phyloP scores from a whole-genome alignment of 164 flowering plant genomes.

The Vitis vinifera region DNA sequence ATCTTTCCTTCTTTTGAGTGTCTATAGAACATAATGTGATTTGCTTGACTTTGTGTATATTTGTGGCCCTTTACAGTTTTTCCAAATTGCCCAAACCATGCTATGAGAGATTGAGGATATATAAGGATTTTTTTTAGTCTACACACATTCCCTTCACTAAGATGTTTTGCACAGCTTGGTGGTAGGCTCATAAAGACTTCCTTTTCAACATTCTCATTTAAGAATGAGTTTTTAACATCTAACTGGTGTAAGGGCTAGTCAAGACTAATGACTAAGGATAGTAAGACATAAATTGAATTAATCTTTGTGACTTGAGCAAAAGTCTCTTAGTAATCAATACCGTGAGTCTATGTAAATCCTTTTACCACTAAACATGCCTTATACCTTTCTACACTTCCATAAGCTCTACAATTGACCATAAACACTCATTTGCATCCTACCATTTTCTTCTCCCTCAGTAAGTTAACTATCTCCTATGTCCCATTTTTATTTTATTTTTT shows the following conservation, averaged over 20 bases:
- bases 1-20: neutral
- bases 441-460: neutral
- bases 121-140: neutral
- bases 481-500: too few relatives aligned
- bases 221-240: too few relatives aligned
- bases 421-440: neutral
- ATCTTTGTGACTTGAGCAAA: too few relatives aligned
- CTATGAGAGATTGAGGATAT: neutral
- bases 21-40: neutral
- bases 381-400: neutral
- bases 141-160: neutral
- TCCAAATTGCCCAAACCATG: neutral
- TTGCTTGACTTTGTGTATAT: neutral
- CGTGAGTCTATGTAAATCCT: neutral
- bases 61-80: neutral
- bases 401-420: neutral
- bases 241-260: neutral
- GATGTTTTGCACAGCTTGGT: neutral
- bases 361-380: neutral
- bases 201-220: too few relatives aligned
- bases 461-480: neutral
- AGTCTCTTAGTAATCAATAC: neutral
- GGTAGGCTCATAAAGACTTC: too few relatives aligned
- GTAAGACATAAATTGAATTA: neutral
- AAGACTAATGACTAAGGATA: neutral